Evolutionary conservation across 108 stramenopile genomes (phyloP), one percentile per base, ranked within the genome.

Genomic region (Schizochytrium sp.): DNA sequence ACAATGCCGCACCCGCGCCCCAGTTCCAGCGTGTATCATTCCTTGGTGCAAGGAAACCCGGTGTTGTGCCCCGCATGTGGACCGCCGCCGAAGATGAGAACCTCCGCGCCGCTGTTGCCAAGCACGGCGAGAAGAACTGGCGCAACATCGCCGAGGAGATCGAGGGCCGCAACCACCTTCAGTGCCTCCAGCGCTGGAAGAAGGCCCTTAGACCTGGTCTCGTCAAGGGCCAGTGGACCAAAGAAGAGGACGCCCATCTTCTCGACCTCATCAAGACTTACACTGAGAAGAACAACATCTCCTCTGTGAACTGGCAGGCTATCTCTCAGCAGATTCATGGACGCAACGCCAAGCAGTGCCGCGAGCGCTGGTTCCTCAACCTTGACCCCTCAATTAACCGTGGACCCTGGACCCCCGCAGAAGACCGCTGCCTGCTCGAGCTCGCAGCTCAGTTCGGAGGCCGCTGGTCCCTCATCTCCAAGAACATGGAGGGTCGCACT

Each of bases 191-290:
- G 61, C 89, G 99, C n/a, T 99, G 99, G 99, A 97, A 98, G 90
- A 99, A 99, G 90, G 99, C 98, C 4, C 96, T 99, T 28, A 95
- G 95, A 53, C 98, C 99, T 3, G 99, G 98, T 57, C 93, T 99
- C 45, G 94, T 98, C 91, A 99, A 99, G 92, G 99, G 99, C 3
- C 97, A 98, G 19, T 98, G 98, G 98, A 98, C 98, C 8, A 88
- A 95, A 46, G 97, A 98, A 89, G 99, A 99, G 91, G 99, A 99
- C 90, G 91, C 89, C 17, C 91, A 89, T 46, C 92, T 93, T 47
- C 58, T 87, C 28, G 89, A 92, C 15, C 92, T 96, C 49, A 91
- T 94, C 57, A 72, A 64, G 28, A 17, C 3, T 13, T 87, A 60
- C 28, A 60, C 89, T 38, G 72, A 91, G 76, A 42, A 44, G 13